Evolutionary conservation across 257 asterid genomes (phyloP).

Genomic region (Apocynum venetum): DNA sequence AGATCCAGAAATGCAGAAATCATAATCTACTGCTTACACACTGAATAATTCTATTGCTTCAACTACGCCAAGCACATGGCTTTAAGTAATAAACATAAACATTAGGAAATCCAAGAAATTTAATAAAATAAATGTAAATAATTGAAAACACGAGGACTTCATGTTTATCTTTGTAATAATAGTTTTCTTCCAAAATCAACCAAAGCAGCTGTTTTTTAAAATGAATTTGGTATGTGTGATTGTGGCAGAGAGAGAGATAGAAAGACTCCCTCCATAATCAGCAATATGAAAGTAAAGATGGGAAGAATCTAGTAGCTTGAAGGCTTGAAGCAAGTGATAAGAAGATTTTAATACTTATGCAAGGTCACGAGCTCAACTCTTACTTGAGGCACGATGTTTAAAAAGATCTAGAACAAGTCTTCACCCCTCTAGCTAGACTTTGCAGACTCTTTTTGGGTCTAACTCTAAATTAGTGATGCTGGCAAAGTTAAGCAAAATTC

Average conservation of each 20-base stretch:
- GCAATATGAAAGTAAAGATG: neutral
- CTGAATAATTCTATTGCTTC: neutral
- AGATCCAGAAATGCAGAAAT: neutral
- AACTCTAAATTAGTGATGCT: no score
- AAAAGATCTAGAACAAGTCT: no score
- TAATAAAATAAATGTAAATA: neutral
- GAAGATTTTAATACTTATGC: no score
- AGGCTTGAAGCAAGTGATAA: no score
- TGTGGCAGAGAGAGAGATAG: neutral
- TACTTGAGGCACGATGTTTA: no score
- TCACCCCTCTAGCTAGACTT: no score
- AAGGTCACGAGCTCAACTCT: no score
- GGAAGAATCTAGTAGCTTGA: no score
- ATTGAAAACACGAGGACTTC: neutral
- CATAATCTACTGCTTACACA: neutral
- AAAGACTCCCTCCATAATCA: neutral
- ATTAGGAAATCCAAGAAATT: neutral
- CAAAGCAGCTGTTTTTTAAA: neutral
- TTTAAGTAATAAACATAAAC: neutral
- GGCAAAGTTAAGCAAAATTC: no score
- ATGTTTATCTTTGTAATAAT: neutral
- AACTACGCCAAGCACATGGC: neutral
- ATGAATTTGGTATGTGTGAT: neutral
- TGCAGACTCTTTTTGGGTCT: no score
- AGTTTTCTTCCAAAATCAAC: no score